Conservation (phyloP, 2,329 filamentous ascomycete species). For the Sarocladiaceae sp. region DNA sequence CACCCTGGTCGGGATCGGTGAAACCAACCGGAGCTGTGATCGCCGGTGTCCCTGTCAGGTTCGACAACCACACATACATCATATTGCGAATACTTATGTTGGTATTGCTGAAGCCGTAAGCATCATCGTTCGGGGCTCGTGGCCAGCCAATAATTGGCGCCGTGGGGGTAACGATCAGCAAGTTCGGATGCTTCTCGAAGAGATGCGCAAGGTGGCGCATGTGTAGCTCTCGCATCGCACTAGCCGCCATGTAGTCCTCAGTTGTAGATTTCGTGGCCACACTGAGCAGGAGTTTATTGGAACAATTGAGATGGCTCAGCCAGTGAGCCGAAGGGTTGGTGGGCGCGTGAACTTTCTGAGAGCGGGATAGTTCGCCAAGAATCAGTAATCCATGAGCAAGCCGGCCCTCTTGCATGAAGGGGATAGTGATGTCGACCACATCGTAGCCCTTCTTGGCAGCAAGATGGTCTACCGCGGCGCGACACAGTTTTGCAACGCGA, state of each 20-base stretch:
- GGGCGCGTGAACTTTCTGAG: conserved; percentile 37
- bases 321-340: conserved; percentile 42
- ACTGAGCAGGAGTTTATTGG: conserved; percentile 67
- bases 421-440: conserved; percentile 59
- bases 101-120: conserved; percentile 71
- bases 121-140: conserved; percentile 51
- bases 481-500: conserved; percentile 57
- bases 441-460: conserved; percentile 44
- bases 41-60: conserved; percentile 74
- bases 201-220: conserved; percentile 75
- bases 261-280: conserved; percentile 61
- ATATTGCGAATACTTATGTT: conserved; percentile 73
- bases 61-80: conserved; percentile 83
- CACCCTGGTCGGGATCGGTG: conserved; percentile 48
- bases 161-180: conserved; percentile 77
- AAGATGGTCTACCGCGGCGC: conserved; percentile 57
- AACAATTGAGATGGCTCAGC: conserved; percentile 53
- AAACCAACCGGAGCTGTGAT: conserved; percentile 75
- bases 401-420: conserved; percentile 66
- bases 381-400: conserved; percentile 75
- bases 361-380: conserved; percentile 62
- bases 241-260: conserved; percentile 67
- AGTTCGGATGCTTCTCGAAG: conserved; percentile 65
- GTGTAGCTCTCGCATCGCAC: conserved; percentile 67
- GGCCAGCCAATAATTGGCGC: conserved; percentile 73